A percentile compares a stretch with the other conserved stretches of the same genome.
Conservation (phyloP, 257 asterid genomes). For the Primulina huaijiensis region DNA sequence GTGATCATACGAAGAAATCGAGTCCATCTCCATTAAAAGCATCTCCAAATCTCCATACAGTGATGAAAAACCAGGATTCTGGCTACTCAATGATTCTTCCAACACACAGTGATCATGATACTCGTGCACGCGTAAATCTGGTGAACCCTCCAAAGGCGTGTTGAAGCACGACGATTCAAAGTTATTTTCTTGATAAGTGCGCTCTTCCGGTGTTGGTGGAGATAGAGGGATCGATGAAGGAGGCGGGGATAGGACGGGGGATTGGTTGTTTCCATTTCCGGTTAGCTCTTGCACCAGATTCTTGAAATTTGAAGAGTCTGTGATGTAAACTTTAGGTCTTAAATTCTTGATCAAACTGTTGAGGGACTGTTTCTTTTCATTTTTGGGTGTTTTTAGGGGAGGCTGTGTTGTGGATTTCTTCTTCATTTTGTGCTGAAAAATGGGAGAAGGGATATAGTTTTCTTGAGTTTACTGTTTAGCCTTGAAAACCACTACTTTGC, state of each 20-base stretch:
- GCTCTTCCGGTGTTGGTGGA: conserved; percentile 11
- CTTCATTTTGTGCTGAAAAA: conserved; percentile 22
- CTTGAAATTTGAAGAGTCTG: conserved; percentile 47
- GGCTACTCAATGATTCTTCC: conserved; percentile 23
- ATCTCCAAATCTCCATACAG: conserved; percentile 45
- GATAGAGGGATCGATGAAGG: neutral
- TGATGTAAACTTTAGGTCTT: conserved; percentile 45
- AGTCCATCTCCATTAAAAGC: conserved; percentile 47
- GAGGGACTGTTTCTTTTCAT: conserved; percentile 27
- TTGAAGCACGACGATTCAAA: conserved; percentile 30
- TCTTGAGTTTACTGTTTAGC: conserved; percentile 22
- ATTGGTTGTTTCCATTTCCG: conserved; percentile 31
- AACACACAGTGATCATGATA: conserved; percentile 22
- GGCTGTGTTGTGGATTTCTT: conserved; percentile 27
- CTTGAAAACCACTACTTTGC: conserved; percentile 25
- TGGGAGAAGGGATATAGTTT: neutral
- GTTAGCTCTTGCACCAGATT: conserved; percentile 52
- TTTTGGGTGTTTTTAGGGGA: conserved; percentile 24
- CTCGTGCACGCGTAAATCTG: conserved; percentile 29
- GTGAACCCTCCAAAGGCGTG: conserved; percentile 35
- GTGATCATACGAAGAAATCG: conserved; percentile 21
- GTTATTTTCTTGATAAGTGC: conserved; percentile 29
- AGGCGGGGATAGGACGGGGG: conserved; percentile 18
- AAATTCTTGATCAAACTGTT: conserved; percentile 28
- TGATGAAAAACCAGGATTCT: conserved; percentile 20